These are phyloP conservation scores for Passalora sequoiae DNA, from an alignment of 2,329 filamentous ascomycete genomes.

Conservation along the genomic window DNA sequence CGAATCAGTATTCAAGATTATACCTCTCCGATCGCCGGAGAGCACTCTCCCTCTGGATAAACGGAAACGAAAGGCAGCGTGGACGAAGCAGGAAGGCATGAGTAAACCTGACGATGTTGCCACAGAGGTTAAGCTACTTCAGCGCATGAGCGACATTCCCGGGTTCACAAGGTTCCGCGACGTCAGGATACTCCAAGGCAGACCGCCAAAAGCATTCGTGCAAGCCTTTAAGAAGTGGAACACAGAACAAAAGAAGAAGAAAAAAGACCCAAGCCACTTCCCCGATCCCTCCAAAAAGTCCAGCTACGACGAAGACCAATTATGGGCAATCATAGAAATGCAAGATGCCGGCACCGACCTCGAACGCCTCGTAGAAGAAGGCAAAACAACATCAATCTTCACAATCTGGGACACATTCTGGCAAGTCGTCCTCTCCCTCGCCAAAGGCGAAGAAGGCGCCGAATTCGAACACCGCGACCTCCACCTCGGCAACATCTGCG, in stretches of 20 bases:
- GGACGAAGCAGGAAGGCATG: slow-evolving; percentile 41
- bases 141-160: slow-evolving; percentile 54
- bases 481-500: slow-evolving; percentile 63
- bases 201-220: slow-evolving; percentile 49
- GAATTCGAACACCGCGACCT: slow-evolving; percentile 63
- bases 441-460: slow-evolving; percentile 55
- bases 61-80: slow-evolving; percentile 45
- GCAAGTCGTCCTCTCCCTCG: slow-evolving; percentile 58
- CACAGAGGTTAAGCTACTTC: slow-evolving; percentile 50
- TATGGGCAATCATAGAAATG: slow-evolving; percentile 64
- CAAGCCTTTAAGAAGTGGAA: slow-evolving; percentile 45
- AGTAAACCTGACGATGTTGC: slow-evolving; percentile 41
- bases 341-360: slow-evolving; percentile 59
- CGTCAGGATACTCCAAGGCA: slow-evolving; percentile 53
- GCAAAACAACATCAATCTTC: slow-evolving; percentile 37
- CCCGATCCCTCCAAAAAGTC: slow-evolving; percentile 52
- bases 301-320: slow-evolving; percentile 51
- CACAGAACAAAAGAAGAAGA: slow-evolving; percentile 37
- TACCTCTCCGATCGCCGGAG: slow-evolving; percentile 36
- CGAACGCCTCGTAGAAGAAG: slow-evolving; percentile 36
- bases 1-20: slow-evolving; percentile 47
- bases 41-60: slow-evolving; percentile 43
- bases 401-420: slow-evolving; percentile 61
- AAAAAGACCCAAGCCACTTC: slow-evolving; percentile 44
- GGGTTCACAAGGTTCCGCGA: slow-evolving; percentile 60